Conservation (phyloP, 148 eudicot species). For the Agrostemma githago region DNA sequence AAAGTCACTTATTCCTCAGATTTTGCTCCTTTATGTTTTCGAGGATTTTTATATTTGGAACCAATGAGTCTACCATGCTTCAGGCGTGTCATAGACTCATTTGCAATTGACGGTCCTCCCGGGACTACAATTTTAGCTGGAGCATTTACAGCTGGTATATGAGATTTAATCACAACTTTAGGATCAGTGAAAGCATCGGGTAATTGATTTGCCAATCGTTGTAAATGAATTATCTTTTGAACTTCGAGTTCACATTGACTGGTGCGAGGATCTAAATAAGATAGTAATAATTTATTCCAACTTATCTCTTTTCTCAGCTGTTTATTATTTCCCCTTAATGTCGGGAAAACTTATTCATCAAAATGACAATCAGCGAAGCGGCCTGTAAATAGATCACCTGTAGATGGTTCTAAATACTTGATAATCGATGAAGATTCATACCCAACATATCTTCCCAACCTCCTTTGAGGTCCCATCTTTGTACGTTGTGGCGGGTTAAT, state of each 20-base stretch:
- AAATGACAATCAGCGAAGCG: neutral
- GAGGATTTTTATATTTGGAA: too few species aligned
- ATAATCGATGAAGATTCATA: neutral
- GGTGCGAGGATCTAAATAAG: neutral
- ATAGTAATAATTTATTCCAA: too few species aligned
- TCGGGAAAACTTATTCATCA: neutral
- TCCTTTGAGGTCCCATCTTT: neutral
- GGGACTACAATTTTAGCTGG: neutral
- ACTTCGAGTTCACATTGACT: neutral
- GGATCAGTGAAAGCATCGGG: neutral
- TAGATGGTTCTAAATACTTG: neutral
- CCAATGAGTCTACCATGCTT: neutral
- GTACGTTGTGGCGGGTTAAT: too few species aligned
- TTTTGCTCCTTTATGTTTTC: too few species aligned
- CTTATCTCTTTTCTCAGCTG: neutral
- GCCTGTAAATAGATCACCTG: neutral
- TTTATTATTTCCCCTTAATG: neutral
- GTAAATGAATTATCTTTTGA: neutral
- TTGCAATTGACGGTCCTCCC: neutral
- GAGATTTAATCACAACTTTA: neutral
- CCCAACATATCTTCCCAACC: neutral
- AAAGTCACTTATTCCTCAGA: too few species aligned
- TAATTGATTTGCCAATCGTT: neutral
- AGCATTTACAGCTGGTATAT: slow-evolving; percentile 1
- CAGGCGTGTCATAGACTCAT: neutral